Percentiles rank a stretch among this genome's conserved stretches.
These are phyloP conservation scores for Ascochyta viciae-villosae DNA, from an alignment of 2,329 filamentous ascomycete genomes.

Conservation along the genomic window DNA sequence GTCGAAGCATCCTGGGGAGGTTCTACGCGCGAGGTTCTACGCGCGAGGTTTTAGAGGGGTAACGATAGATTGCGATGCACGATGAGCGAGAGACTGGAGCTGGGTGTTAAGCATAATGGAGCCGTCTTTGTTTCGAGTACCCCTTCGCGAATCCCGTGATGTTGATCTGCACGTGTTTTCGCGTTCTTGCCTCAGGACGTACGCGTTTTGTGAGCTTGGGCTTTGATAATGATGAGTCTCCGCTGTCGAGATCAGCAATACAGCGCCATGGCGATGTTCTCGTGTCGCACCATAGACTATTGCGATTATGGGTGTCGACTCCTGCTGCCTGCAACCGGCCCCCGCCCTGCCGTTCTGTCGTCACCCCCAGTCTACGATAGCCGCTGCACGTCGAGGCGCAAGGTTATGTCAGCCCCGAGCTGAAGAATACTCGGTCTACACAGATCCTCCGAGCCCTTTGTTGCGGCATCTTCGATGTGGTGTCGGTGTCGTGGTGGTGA, in stretches of 20 bases:
- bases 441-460: background rate
- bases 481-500: background rate
- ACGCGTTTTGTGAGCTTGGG: background rate
- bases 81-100: background rate
- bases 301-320: background rate
- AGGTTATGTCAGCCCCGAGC: too few species aligned
- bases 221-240: too few species aligned
- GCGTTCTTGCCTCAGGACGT: background rate
- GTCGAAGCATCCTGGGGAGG: background rate
- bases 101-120: background rate
- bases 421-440: background rate
- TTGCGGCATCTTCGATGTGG: background rate
- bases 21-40: too few species aligned
- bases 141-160: background rate
- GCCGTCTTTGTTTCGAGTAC: background rate
- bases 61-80: background rate
- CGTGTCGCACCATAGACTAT: background rate
- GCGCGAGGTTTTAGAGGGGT: too few species aligned
- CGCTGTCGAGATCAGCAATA: background rate
- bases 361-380: too few species aligned
- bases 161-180: conserved; percentile 1
- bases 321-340: background rate
- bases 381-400: too few species aligned
- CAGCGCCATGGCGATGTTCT: background rate
- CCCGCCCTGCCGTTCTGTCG: too few species aligned